Evolutionary conservation across 768 basidiomycete species (phyloP).

Genomic region (Tylopilus balloui): DNA sequence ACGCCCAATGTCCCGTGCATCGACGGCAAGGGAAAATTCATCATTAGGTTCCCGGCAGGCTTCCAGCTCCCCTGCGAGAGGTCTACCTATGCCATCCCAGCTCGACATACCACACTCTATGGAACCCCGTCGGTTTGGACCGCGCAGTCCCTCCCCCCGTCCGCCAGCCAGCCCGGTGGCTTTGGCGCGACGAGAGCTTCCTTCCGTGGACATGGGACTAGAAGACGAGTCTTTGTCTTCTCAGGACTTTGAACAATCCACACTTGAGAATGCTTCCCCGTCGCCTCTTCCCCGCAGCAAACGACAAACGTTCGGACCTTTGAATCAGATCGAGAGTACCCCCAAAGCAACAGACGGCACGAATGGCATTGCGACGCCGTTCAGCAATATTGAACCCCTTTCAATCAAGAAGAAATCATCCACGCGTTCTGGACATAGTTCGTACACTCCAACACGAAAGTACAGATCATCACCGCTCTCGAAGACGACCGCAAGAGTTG

Average conservation of each 20-base stretch:
- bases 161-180: constrained; percentile 44
- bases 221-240: constrained; percentile 36
- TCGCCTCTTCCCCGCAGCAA: constrained; percentile 67
- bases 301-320: constrained; percentile 60
- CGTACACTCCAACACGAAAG: constrained; percentile 35
- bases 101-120: constrained; percentile 45
- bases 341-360: constrained; percentile 40
- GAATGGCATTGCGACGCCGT: constrained; percentile 32
- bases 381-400: constrained; percentile 61
- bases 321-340: constrained; percentile 48
- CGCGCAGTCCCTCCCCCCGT: constrained; percentile 70
- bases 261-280: constrained; percentile 29
- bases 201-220: constrained; percentile 44
- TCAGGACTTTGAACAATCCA: constrained; percentile 24
- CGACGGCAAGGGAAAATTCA: constrained; percentile 37
- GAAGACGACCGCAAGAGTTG: constrained; percentile 38
- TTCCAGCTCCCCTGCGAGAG: constrained; percentile 38
- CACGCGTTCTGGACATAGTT: constrained; percentile 41
- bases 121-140: constrained; percentile 65
- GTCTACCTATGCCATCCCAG: constrained; percentile 31
- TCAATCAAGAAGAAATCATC: constrained; percentile 85
- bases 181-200: constrained; percentile 29
- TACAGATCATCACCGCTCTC: constrained; percentile 52
- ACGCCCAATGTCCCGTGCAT: constrained; percentile 53
- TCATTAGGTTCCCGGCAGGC: constrained; percentile 47